Percentiles rank a stretch among this genome's conserved stretches.
Conservation (phyloP, 176 grass and related monocot species). For the Tillandsia leiboldiana region DNA sequence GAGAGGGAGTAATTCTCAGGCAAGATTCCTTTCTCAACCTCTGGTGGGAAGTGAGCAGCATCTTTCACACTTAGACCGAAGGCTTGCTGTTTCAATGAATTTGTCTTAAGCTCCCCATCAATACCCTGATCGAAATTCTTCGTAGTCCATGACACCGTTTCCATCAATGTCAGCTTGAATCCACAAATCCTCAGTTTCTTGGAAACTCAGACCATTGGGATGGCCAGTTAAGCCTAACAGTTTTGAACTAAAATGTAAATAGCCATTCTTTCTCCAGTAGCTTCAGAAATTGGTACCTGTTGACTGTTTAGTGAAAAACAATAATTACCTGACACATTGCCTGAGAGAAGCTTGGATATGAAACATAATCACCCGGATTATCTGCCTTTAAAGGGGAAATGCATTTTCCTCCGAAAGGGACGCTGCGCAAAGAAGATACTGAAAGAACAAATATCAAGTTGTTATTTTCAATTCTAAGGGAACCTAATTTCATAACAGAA, state of each 20-base stretch:
- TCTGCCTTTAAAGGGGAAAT: conserved; percentile 76
- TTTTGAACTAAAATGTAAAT: conserved; percentile 16
- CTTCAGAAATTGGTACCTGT: neutral
- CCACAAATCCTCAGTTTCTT: conserved; percentile 65
- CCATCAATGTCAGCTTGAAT: conserved; percentile 46
- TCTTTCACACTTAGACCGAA: conserved; percentile 79
- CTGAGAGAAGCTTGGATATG: conserved; percentile 66
- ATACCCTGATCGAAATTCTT: conserved; percentile 30
- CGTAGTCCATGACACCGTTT: conserved; percentile 53
- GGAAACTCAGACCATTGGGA: conserved; percentile 44
- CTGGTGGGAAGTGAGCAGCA: conserved; percentile 74
- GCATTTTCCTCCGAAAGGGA: conserved; percentile 62
- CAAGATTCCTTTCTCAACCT: conserved; percentile 81
- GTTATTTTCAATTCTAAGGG: neutral
- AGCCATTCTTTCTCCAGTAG: neutral
- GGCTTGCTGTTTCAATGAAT: conserved; percentile 21
- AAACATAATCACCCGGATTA: conserved; percentile 54
- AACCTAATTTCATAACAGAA: neutral
- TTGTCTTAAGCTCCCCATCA: conserved; percentile 8
- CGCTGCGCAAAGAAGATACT: conserved; percentile 65
- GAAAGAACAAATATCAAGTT: conserved; percentile 15
- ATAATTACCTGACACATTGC: conserved; percentile 64
- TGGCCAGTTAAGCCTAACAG: conserved; percentile 56
- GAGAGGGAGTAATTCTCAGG: conserved; percentile 84
- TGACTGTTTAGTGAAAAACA: neutral